Evolutionary conservation across 2,329 filamentous ascomycete genomes (phyloP).

Genomic region (Xylaria sp.): DNA sequence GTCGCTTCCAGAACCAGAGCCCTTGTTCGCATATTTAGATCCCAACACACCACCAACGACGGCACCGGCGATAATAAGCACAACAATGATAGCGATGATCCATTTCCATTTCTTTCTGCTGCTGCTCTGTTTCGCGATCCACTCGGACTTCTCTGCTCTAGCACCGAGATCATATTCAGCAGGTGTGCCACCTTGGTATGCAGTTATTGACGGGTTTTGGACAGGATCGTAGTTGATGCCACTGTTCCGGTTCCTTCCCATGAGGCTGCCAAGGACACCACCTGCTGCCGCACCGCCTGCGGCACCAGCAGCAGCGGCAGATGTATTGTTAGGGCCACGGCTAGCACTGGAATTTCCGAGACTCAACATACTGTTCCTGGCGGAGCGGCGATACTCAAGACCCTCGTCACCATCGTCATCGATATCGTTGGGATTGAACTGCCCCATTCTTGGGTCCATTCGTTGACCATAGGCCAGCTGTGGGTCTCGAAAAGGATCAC

Average conservation of each 20-base stretch:
- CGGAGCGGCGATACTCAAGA: conserved; percentile 59
- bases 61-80: conserved; percentile 69
- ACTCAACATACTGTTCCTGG: conserved; percentile 66
- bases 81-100: conserved; percentile 69
- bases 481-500: conserved; percentile 69
- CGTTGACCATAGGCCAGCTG: conserved; percentile 52
- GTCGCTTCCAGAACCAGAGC: conserved; percentile 46
- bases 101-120: conserved; percentile 72
- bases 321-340: conserved; percentile 49
- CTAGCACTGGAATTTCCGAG: conserved; percentile 53
- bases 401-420: conserved; percentile 89
- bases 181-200: conserved; percentile 43
- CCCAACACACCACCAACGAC: conserved; percentile 75
- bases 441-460: conserved; percentile 58
- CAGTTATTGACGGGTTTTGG: conserved; percentile 36
- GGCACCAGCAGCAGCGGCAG: conserved; percentile 53
- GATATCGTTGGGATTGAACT: conserved; percentile 80
- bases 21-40: conserved; percentile 45
- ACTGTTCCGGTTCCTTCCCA: conserved; percentile 44
- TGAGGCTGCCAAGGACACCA: conserved; percentile 50
- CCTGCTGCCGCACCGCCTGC: conserved; percentile 56
- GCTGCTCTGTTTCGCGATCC: conserved; percentile 63
- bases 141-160: conserved; percentile 68
- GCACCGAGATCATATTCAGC: conserved; percentile 43
- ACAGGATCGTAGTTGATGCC: conserved; percentile 65